These are phyloP conservation scores for Fusarium dimerum DNA, from an alignment of 2,329 filamentous ascomycete genomes.

Conservation along the genomic window DNA sequence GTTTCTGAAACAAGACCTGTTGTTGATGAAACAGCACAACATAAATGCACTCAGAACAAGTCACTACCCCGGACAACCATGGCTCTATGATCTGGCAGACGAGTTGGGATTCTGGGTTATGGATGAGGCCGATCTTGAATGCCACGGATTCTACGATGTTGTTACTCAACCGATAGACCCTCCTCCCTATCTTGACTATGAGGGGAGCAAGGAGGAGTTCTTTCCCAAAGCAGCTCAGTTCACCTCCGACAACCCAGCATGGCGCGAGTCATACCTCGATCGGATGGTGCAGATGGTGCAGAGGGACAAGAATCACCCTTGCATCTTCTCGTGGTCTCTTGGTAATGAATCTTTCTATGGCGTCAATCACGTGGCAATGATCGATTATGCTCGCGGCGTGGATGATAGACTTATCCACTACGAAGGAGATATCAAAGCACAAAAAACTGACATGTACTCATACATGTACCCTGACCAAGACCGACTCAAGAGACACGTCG, in stretches of 20 bases:
- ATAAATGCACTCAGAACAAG: constrained; percentile 70
- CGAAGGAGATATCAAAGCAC: constrained; percentile 59
- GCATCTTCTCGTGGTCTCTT: constrained; percentile 68
- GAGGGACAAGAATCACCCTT: constrained; percentile 68
- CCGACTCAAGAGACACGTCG: constrained; percentile 25
- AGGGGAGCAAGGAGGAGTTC: neutral
- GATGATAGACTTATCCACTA: constrained; percentile 61
- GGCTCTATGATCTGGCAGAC: constrained; percentile 61
- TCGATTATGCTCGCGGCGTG: constrained; percentile 60
- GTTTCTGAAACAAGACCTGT: constrained; percentile 46
- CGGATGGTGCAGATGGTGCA: constrained; percentile 62
- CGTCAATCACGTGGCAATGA: constrained; percentile 66
- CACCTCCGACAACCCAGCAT: constrained; percentile 59
- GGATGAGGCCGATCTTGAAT: constrained; percentile 56
- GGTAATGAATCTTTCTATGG: constrained; percentile 74
- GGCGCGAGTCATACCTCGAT: constrained; percentile 56
- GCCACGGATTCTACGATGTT: constrained; percentile 47
- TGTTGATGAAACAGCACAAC: constrained; percentile 67
- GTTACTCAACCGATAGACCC: neutral
- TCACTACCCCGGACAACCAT: constrained; percentile 64
- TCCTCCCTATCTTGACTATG: neutral
- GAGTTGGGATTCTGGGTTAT: constrained; percentile 65
- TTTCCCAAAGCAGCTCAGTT: constrained; percentile 33
- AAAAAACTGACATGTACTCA: constrained; percentile 62
- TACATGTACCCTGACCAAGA: constrained; percentile 62